Conservation (phyloP, 202 grass and related monocot genomes). For the Schoenoplectus tabernaemontani region DNA sequence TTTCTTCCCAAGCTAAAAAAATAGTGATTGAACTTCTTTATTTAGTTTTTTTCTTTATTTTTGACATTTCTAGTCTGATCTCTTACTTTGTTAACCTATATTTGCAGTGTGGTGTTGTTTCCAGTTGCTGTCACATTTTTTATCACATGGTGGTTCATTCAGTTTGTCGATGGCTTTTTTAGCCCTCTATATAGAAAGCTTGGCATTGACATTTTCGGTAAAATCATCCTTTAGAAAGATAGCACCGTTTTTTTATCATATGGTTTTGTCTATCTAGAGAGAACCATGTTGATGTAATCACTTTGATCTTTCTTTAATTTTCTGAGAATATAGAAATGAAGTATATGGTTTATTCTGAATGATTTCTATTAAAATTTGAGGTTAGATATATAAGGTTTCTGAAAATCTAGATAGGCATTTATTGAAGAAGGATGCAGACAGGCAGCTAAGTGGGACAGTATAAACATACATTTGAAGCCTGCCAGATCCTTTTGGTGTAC, state of each 20-base stretch:
- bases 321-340: neutral
- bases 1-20: slow-evolving; percentile 21
- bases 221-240: slow-evolving; percentile 18
- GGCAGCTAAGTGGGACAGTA: neutral
- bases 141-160: slow-evolving; percentile 99
- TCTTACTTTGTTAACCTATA: slow-evolving; percentile 12
- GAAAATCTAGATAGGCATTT: neutral
- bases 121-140: slow-evolving; percentile 97
- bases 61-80: slow-evolving; percentile 2
- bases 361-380: neutral
- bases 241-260: neutral
- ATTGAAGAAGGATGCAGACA: neutral
- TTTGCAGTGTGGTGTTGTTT: slow-evolving; percentile 92
- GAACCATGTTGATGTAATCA: neutral
- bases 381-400: neutral
- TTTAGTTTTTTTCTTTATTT: neutral
- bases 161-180: slow-evolving; percentile 98
- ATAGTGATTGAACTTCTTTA: neutral
- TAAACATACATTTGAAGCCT: neutral
- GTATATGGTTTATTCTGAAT: neutral
- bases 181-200: slow-evolving; percentile 91
- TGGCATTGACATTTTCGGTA: slow-evolving; percentile 91
- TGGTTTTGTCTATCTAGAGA: neutral
- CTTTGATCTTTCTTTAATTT: neutral
- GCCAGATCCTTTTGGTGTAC: neutral